Evolutionary conservation across 345 rosid genomes (phyloP), one percentile per base, ranked within the genome.

Genomic region (Aegle marmelos): DNA sequence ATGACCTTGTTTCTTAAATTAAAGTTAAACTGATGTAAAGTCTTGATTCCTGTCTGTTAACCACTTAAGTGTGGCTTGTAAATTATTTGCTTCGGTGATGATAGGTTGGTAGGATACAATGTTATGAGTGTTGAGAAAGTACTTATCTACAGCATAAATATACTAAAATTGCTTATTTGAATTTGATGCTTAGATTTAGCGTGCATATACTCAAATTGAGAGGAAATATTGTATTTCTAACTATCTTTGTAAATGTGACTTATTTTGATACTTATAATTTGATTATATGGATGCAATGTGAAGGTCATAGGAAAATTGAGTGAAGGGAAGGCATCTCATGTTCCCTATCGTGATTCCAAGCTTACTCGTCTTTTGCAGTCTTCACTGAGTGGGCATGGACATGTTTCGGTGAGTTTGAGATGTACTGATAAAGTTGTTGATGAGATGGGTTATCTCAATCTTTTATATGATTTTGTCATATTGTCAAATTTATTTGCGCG

Each of bases 301-400:
- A 83, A 97, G 99, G 99, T 97, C 36, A 97, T 97, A 58, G 98
- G 99, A 79, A 97, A 97, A 82, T 83, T 97, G 81, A 97, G 98
- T 76, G 99, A 97, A 84, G 99, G 99, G 74, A 97, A 89, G 89
- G 97, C 98, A 77, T 94, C 96, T 82, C 99, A 97, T 85, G 97
- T 97, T 86, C 99, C 99, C 34, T 97, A 91, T 85, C 91, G 99
- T 60, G 99, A 97, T 83, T 97, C 99, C 60, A 97, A 97, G 86
- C 97, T 97, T 66, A 97, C 99, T 31, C 98, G 99, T 56, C 99
- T 97, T 87, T 83, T 97, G 88, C 99, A 97, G 81, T 93, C 99
- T 80, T 97, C 99, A 17, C 74, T 97, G 79, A 88, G 98, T 76
- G 99, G 99, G 74, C 98, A 91, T 74, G 99, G 99, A 24, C 98